phyloP scores from a whole-genome alignment of 257 asterid species.

The Coffea canephora region DNA sequence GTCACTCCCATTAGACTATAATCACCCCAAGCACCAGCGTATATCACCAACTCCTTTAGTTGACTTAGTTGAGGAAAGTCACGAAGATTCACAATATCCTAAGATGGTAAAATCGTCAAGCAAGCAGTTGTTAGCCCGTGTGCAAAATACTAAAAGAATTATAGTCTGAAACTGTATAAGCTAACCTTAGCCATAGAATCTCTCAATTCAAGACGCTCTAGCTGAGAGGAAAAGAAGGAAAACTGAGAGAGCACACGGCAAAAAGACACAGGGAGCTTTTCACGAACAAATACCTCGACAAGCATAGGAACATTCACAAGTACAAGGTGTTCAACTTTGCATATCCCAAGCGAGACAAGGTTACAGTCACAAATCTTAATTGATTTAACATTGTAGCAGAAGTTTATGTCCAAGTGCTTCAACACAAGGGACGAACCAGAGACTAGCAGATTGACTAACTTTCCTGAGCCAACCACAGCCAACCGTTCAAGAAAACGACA shows the following conservation, averaged over 20 bases:
- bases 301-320: conserved; percentile 44
- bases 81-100: neutral
- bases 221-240: conserved; percentile 6
- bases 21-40: neutral
- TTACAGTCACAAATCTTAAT: conserved; percentile 39
- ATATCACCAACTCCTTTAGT: neutral
- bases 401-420: conserved; percentile 31
- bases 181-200: neutral
- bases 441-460: conserved; percentile 33
- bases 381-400: conserved; percentile 28
- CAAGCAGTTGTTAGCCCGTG: too few relatives aligned
- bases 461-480: conserved; percentile 34
- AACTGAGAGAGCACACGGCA: neutral
- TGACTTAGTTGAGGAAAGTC: neutral
- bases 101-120: neutral
- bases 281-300: conserved; percentile 33
- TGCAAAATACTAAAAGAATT: neutral
- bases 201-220: neutral
- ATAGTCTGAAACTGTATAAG: neutral
- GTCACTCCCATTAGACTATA: neutral
- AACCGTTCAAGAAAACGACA: conserved; percentile 34
- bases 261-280: neutral
- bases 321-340: neutral
- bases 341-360: conserved; percentile 35
- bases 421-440: conserved; percentile 32